Evolutionary conservation across 2,329 filamentous ascomycete species (phyloP).

Genomic region (Pyricularia grisea): DNA sequence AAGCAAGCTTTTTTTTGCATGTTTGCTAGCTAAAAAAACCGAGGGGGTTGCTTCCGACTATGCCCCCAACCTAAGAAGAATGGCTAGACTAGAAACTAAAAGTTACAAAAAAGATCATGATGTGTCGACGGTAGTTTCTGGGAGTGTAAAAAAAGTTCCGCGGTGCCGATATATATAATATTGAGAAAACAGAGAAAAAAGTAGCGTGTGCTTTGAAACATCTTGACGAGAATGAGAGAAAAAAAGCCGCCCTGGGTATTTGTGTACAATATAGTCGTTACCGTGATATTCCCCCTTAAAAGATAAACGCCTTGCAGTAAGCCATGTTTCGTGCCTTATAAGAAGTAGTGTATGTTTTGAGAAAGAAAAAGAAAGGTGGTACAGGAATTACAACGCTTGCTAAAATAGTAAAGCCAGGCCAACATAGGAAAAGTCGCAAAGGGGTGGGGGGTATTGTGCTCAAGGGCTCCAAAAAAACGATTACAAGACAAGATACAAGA

Average conservation of each 20-base stretch:
- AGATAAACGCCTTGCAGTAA: background rate
- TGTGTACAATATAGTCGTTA: background rate
- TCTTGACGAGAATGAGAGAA: background rate
- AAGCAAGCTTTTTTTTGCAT: background rate
- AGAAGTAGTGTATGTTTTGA: background rate
- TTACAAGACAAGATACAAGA: background rate
- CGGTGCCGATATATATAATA: background rate
- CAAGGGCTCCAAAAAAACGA: background rate
- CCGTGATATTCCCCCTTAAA: background rate
- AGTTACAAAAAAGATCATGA: background rate
- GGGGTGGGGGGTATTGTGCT: background rate
- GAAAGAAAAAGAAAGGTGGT: background rate
- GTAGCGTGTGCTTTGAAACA: background rate
- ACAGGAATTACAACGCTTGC: background rate
- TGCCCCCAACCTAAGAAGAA: background rate
- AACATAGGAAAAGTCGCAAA: background rate
- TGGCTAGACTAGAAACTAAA: background rate
- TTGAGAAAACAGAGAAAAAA: background rate
- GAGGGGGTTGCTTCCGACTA: background rate
- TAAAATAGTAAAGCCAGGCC: background rate
- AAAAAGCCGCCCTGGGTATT: background rate
- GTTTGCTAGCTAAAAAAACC: background rate
- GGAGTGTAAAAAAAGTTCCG: background rate
- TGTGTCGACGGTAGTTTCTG: background rate
- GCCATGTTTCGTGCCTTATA: background rate